Evolutionary conservation across 306 rosid genomes (phyloP).

Genomic region (Citrullus mucosospermus): DNA sequence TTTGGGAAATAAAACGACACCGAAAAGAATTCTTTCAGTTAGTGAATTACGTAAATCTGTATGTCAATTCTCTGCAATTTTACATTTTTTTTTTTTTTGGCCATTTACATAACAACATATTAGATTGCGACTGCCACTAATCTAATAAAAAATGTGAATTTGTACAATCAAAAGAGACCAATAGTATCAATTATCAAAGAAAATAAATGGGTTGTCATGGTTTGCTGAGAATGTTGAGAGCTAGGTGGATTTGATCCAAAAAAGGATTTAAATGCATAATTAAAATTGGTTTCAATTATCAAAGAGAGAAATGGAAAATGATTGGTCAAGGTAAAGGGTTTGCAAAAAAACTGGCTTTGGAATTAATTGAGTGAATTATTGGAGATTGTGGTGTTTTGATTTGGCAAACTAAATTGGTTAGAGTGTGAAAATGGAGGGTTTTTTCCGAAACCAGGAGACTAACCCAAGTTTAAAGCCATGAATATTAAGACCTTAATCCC

Average conservation of each 20-base stretch:
- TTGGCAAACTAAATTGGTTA: neutral
- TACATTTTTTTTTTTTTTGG: no score
- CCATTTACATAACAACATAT: no score
- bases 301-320: neutral
- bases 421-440: neutral
- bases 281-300: neutral
- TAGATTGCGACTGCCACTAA: no score
- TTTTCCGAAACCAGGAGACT: neutral
- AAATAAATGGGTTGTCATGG: neutral
- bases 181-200: neutral
- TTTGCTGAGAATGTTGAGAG: neutral
- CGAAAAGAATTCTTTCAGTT: no score
- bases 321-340: neutral
- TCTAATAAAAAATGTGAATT: no score
- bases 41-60: no score
- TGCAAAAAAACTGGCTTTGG: neutral
- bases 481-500: neutral
- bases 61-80: no score
- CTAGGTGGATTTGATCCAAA: neutral
- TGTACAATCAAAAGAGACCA: no score
- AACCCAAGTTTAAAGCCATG: neutral
- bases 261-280: constrained; percentile 4
- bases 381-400: neutral
- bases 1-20: no score
- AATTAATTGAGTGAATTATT: neutral